Conservation (phyloP, 2,329 filamentous ascomycete genomes). For the Ceratocystis albifundus region DNA sequence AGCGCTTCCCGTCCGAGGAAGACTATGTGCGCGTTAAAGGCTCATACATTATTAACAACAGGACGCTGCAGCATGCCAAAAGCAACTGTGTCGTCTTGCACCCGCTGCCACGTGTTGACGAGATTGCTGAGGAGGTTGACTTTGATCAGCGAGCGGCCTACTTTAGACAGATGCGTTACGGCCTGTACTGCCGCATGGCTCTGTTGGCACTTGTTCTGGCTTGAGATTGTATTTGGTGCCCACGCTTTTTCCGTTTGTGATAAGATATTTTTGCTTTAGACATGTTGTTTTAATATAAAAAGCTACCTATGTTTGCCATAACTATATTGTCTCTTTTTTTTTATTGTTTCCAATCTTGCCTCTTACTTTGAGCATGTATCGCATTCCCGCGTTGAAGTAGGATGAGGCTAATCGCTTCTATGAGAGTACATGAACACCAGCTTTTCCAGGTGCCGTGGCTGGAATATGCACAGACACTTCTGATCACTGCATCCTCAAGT, state of each 20-base stretch:
- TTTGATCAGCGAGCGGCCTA: slow-evolving; percentile 95
- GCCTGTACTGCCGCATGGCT: slow-evolving; percentile 96
- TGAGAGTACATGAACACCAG: too few species aligned
- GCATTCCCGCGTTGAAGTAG: too few species aligned
- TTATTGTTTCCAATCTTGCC: background rate
- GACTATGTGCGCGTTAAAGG: slow-evolving; percentile 84
- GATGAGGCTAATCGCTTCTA: too few species aligned
- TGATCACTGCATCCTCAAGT: too few species aligned
- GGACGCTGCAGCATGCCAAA: slow-evolving; percentile 83
- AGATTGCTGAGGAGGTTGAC: slow-evolving; percentile 92
- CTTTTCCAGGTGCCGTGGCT: too few species aligned
- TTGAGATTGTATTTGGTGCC: slow-evolving; percentile 17
- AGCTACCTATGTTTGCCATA: background rate
- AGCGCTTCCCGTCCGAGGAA: slow-evolving; percentile 71
- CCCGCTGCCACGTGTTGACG: slow-evolving; percentile 82
- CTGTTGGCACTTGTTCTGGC: slow-evolving; percentile 82
- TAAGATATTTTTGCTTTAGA: slow-evolving; percentile 16
- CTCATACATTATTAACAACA: slow-evolving; percentile 80
- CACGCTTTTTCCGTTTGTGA: slow-evolving; percentile 15
- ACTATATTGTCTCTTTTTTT: slow-evolving; percentile 5
- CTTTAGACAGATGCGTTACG: slow-evolving; percentile 99
- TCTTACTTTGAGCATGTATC: too few species aligned
- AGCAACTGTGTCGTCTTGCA: slow-evolving; percentile 89
- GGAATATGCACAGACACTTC: too few species aligned
- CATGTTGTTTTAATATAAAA: background rate